phyloP scores from a whole-genome alignment of 108 stramenopile genomes.

The Asterionellopsis glacialis region DNA sequence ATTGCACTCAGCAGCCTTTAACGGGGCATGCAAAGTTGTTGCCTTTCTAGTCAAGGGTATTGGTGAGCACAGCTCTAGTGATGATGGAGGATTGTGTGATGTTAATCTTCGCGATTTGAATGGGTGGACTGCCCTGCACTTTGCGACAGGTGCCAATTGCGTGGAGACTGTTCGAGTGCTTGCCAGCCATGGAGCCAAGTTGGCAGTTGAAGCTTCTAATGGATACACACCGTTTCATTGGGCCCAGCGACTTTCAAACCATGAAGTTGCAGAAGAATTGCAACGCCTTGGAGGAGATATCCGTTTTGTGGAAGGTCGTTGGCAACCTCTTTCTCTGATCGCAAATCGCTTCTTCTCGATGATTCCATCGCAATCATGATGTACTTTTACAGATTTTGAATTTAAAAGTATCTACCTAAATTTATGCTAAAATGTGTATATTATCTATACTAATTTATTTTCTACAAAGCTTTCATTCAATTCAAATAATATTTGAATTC shows the following conservation, averaged over 20 bases:
- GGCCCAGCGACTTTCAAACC: slow-evolving; percentile 66
- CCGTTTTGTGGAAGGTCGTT: slow-evolving; percentile 22
- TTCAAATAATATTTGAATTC: too few species aligned
- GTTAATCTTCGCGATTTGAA: slow-evolving; percentile 61
- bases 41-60: slow-evolving; percentile 61
- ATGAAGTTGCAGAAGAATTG: slow-evolving; percentile 53
- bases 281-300: slow-evolving; percentile 39
- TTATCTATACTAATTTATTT: too few species aligned
- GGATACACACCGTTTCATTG: slow-evolving; percentile 79
- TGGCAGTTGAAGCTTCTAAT: slow-evolving; percentile 70
- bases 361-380: slow-evolving; percentile 22
- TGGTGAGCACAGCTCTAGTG: slow-evolving; percentile 23
- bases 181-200: slow-evolving; percentile 52
- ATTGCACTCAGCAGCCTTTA: slow-evolving; percentile 72
- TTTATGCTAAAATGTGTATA: too few species aligned
- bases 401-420: too few species aligned
- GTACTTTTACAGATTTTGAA: too few species aligned
- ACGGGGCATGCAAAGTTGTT: slow-evolving; percentile 54
- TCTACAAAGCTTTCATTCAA: too few species aligned
- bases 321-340: slow-evolving; percentile 37
- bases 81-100: slow-evolving; percentile 63
- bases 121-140: slow-evolving; percentile 77
- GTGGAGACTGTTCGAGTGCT: slow-evolving; percentile 41
- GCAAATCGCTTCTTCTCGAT: slow-evolving; percentile 48
- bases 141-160: slow-evolving; percentile 65